A percentile compares a stretch with the other conserved stretches of the same genome.
These are phyloP conservation scores for Crithidia bombi DNA, from an alignment of 208 protist genomes.

Conservation along the genomic window DNA sequence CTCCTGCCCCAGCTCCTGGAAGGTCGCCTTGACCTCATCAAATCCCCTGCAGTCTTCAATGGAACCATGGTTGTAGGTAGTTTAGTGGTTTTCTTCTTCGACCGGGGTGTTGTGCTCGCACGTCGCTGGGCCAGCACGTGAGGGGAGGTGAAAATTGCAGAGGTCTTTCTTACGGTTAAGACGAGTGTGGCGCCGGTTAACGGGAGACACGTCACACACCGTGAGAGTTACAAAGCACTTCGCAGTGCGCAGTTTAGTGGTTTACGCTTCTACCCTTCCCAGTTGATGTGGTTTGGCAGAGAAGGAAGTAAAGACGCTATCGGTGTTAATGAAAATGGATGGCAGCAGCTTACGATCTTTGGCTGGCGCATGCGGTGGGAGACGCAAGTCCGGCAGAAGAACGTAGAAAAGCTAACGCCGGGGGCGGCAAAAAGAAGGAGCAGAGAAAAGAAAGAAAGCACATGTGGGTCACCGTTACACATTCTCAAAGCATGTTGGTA, in stretches of 20 bases:
- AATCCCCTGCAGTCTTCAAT: conserved; percentile 62
- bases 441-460: conserved; percentile 1
- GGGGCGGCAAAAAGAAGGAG: too few relatives aligned
- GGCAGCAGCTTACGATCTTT: neutral
- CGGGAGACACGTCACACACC: neutral
- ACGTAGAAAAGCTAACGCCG: neutral
- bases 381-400: neutral
- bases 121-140: neutral
- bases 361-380: conserved; percentile 15
- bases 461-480: too few relatives aligned
- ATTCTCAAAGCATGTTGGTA: too few relatives aligned
- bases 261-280: neutral
- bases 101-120: neutral
- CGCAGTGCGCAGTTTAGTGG: neutral
- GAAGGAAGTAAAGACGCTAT: neutral
- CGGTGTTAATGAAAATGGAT: neutral
- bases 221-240: neutral
- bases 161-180: neutral
- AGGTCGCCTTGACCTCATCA: conserved; percentile 54
- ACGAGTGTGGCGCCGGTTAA: conserved; percentile 1
- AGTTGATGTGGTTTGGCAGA: neutral
- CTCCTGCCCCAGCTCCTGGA: conserved; percentile 48
- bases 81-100: neutral
- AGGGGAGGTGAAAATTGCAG: neutral
- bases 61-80: conserved; percentile 41